phyloP scores from a whole-genome alignment of 1,284 basidiomycete species.

The Volvariella volvacea region DNA sequence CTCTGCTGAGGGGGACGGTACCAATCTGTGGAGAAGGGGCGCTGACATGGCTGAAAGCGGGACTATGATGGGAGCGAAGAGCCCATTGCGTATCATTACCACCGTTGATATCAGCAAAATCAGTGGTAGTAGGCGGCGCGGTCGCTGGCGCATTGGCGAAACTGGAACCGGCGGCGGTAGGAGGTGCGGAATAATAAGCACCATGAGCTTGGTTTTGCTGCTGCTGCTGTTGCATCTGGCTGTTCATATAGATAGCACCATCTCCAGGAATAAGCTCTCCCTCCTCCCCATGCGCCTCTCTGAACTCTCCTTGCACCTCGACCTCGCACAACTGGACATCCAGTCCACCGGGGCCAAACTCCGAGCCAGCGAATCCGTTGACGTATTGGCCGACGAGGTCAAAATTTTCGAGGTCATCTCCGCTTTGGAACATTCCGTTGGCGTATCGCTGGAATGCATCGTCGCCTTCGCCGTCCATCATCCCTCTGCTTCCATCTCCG shows the following conservation, averaged over 20 bases:
- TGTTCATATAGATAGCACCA: not conserved
- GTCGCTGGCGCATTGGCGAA: slow-evolving; percentile 2
- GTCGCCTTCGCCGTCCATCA: slow-evolving; percentile 14
- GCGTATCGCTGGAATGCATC: slow-evolving; percentile 13
- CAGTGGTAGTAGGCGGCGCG: not conserved
- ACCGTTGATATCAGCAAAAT: slow-evolving; percentile 5
- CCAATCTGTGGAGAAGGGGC: slow-evolving; percentile 26
- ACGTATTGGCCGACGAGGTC: slow-evolving; percentile 12
- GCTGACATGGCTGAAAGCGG: slow-evolving; percentile 34
- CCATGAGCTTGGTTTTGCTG: slow-evolving; percentile 1
- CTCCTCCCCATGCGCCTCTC: slow-evolving; percentile 54
- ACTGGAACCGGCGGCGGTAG: slow-evolving; percentile 1
- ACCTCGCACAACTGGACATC: slow-evolving; percentile 53
- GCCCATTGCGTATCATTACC: slow-evolving; percentile 22
- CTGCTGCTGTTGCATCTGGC: not conserved
- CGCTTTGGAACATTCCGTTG: slow-evolving; percentile 10
- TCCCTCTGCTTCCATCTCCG: slow-evolving; percentile 15
- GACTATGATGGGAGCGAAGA: slow-evolving; percentile 22
- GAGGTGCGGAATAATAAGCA: slow-evolving; percentile 6
- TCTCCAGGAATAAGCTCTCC: slow-evolving; percentile 35
- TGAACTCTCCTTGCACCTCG: slow-evolving; percentile 48
- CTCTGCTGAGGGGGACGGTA: slow-evolving; percentile 17
- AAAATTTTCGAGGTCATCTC: slow-evolving; percentile 1
- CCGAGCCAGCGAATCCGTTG: not conserved
- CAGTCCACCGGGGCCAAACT: slow-evolving; percentile 14